Base-by-base conservation (phyloP, 176 grass and related monocot genomes). In the Thalia dealbata region DNA sequence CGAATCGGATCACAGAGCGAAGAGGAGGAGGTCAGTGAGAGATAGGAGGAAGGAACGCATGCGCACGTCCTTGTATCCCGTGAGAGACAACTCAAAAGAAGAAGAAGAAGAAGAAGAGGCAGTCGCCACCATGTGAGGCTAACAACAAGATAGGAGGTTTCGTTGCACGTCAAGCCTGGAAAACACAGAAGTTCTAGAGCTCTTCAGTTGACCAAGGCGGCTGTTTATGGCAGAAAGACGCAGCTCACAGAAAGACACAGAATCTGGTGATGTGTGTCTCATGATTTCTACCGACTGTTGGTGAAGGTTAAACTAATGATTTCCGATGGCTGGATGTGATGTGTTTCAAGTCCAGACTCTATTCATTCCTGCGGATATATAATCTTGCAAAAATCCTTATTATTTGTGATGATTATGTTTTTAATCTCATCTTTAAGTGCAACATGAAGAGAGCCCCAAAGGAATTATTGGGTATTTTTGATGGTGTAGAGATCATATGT, bases 141-240 rank as follows among this genome's bases (percentile, higher is more conserved):
- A 35, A 74, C 29, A 61, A 74, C 72, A 43, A 74, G 72, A 14
- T 54, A 74, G 72, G 72, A 74, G 72, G 30, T 74, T 10, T 74
- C 72, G 43, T 54, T 74, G 4, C 72, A 74, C 42, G 52, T 74
- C 5, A 74, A 74, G 55, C 28, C 72, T 22, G 30, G 32, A 25
- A 60, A 52, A 25, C 44, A 0, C 10, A 24, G 72, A n/a, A 45
- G n/a, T n/a, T 35, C 50, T 23, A 44, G 55, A 14, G 27, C n/a
- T 22, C 44, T 71, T 25, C 69, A 28, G n/a, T 22, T 71, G n/a
- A 50, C 45, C 43, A 26, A 27, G 22, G 28, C 7, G 14, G 23
- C 69, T 7, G 2, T 5, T 22, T 26, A 24, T 21, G 46, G 12
- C 23, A 43, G 43, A 13, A 48, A 48, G 27, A 61, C 16, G 21